These are phyloP conservation scores for Metarhizium anisopliae DNA, from an alignment of 2,329 filamentous ascomycete genomes.

Conservation along the genomic window DNA sequence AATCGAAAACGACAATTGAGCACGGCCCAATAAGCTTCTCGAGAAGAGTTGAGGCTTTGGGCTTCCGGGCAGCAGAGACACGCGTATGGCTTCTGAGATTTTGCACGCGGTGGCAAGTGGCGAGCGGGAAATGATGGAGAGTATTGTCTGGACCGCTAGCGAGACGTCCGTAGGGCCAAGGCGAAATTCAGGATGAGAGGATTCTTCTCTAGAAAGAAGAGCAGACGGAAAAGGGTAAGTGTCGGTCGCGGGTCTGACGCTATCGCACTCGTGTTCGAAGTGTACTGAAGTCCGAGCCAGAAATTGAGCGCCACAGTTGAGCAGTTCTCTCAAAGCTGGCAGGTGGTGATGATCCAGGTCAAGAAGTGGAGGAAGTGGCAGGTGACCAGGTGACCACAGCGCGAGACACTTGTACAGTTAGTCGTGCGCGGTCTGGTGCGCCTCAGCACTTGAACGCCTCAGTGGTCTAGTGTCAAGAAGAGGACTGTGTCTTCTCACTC, in stretches of 20 bases:
- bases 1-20: neutral
- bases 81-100: neutral
- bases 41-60: neutral
- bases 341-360: neutral
- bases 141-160: neutral
- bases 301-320: neutral
- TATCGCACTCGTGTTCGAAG: neutral
- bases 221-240: too few relatives aligned
- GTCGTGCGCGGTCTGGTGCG: neutral
- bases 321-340: neutral
- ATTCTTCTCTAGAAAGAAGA: neutral
- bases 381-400: constrained; percentile 4
- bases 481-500: too few relatives aligned
- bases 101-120: neutral
- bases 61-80: neutral
- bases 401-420: neutral
- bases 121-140: neutral
- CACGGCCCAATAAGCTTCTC: neutral
- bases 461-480: too few relatives aligned
- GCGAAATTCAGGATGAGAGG: neutral
- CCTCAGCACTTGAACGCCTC: neutral
- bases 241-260: neutral
- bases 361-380: neutral
- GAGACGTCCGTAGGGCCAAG: neutral
- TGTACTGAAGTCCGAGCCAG: neutral